phyloP scores from a whole-genome alignment of 192 early-diverging fungal species.

The Coemansia sp. region DNA sequence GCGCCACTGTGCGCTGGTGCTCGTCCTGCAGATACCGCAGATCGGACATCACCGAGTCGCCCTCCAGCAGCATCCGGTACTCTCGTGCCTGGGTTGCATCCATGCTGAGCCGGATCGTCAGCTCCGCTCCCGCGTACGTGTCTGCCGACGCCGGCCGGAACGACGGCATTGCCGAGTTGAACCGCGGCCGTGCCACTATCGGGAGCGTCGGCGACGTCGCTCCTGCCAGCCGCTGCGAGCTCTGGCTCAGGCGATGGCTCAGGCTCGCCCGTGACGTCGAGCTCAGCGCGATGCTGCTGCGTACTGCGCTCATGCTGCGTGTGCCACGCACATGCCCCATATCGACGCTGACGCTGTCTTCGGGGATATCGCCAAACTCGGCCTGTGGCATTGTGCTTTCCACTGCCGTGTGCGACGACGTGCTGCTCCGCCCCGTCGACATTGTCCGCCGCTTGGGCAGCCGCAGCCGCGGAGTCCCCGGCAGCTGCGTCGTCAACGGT shows the following conservation, averaged over 20 bases:
- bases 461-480: conserved; percentile 32
- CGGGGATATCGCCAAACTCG: conserved; percentile 3
- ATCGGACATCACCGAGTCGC: conserved; percentile 34
- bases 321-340: conserved; percentile 23
- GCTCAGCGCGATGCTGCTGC: conserved; percentile 36
- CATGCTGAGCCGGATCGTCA: conserved; percentile 48
- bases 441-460: conserved; percentile 43
- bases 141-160: conserved; percentile 10
- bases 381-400: not conserved
- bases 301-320: conserved; percentile 40
- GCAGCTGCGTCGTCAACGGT: conserved; percentile 13
- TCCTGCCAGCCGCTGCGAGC: conserved; percentile 11
- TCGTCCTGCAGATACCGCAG: conserved; percentile 46
- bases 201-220: conserved; percentile 37
- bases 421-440: conserved; percentile 37
- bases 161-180: conserved; percentile 35
- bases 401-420: conserved; percentile 11
- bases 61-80: conserved; percentile 43
- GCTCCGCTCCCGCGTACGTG: conserved; percentile 15
- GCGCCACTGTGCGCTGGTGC: conserved; percentile 31
- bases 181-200: conserved; percentile 33
- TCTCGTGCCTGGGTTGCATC: conserved; percentile 46
- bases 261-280: conserved; percentile 27
- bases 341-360: conserved; percentile 1
- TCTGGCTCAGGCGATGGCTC: conserved; percentile 37